Conservation (phyloP, 139 green algal genomes). For the Prasinococcaceae sp. region DNA sequence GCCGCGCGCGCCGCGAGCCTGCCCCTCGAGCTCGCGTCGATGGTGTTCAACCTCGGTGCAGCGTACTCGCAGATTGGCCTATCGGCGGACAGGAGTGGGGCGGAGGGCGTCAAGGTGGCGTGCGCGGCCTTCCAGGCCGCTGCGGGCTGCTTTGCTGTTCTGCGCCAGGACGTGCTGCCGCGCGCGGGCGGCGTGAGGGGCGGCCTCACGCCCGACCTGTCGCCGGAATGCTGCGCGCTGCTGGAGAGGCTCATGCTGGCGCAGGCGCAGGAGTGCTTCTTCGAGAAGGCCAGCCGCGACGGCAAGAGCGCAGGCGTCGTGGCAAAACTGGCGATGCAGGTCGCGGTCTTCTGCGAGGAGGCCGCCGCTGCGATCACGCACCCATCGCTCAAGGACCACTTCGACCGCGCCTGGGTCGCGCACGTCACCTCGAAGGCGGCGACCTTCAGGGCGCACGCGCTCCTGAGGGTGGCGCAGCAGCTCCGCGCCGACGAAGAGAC, state of each 20-base stretch:
- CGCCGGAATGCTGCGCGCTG: constrained; percentile 52
- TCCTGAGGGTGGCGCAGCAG: constrained; percentile 10
- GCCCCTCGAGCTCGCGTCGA: constrained; percentile 77
- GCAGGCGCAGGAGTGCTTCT: constrained; percentile 79
- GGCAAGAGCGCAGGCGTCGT: constrained; percentile 49
- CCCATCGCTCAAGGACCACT: constrained; percentile 19
- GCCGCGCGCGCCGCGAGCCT: constrained; percentile 41
- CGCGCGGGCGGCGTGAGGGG: no score
- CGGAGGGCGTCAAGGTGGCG: constrained; percentile 56
- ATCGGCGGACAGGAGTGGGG: constrained; percentile 42
- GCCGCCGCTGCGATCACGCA: constrained; percentile 16
- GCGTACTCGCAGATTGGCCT: constrained; percentile 59
- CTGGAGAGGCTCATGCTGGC: constrained; percentile 88
- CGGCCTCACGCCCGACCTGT: constrained; percentile 54
- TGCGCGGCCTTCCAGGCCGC: constrained; percentile 44
- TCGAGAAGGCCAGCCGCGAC: constrained; percentile 66
- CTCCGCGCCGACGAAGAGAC: constrained; percentile 11
- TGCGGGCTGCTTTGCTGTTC: constrained; percentile 53
- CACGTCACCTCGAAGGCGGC: constrained; percentile 22
- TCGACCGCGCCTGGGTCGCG: constrained; percentile 18
- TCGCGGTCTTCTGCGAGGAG: constrained; percentile 25
- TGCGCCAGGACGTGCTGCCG: constrained; percentile 52
- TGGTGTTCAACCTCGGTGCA: constrained; percentile 85
- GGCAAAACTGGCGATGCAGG: constrained; percentile 60
- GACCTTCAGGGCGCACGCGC: constrained; percentile 20